Evolutionary conservation across 345 rosid genomes (phyloP).

Genomic region (Atalantia buxifolia): DNA sequence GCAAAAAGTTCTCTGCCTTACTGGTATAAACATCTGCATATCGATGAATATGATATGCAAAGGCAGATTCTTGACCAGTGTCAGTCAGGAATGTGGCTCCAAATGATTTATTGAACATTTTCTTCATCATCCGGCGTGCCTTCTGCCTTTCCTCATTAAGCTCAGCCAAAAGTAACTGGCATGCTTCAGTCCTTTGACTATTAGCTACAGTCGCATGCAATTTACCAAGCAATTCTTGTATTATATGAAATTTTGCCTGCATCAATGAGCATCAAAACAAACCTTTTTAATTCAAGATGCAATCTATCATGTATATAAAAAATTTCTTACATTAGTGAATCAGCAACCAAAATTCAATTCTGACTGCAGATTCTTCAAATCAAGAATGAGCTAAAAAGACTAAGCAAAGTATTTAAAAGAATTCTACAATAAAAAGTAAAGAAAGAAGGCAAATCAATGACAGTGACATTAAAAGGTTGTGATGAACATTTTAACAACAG

Average conservation of each 20-base stretch:
- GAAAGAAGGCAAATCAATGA: background rate
- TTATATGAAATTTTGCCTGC: constrained; percentile 91
- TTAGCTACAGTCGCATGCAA: constrained; percentile 55
- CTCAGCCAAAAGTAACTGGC: constrained; percentile 55
- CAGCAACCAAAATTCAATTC: background rate
- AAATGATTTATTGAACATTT: constrained; percentile 86
- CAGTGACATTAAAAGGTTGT: background rate
- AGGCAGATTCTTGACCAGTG: constrained; percentile 92
- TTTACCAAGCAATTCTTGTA: constrained; percentile 89
- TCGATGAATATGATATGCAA: constrained; percentile 92
- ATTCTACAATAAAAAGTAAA: background rate
- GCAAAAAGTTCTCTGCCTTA: constrained; percentile 87
- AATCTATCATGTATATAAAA: background rate
- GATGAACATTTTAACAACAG: background rate
- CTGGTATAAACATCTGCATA: constrained; percentile 94
- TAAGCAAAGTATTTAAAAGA: background rate
- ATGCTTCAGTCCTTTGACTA: constrained; percentile 48
- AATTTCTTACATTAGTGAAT: background rate
- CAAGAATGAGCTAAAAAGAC: background rate
- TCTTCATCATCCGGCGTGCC: constrained; percentile 68
- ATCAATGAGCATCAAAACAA: background rate
- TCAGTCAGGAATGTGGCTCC: constrained; percentile 96
- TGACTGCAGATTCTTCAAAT: background rate
- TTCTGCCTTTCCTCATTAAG: constrained; percentile 73
- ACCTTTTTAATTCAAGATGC: background rate